Base-by-base conservation (phyloP, 148 eudicot genomes). In the Chenopodium formosanum region DNA sequence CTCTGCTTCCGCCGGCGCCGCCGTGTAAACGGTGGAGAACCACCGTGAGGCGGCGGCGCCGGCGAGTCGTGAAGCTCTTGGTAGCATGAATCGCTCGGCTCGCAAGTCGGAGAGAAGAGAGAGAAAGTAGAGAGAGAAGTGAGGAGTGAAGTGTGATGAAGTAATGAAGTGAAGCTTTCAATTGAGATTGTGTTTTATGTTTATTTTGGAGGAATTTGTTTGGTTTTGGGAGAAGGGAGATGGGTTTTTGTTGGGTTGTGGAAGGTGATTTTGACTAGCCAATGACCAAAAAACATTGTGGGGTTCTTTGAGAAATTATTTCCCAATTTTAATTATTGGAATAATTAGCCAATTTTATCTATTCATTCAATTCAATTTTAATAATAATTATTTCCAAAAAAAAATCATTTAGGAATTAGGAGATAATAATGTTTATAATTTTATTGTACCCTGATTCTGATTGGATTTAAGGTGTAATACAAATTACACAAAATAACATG, bases 81-180 rank as follows among this genome's bases (percentile, higher is more conserved):
- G 83, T 63, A 89, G 85, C 80, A 92, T 66, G 91, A 92, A 32
- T 92, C 86, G 90, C 84, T 89, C 87, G 90, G 85, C 29, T 87
- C 65, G 87, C 88, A 84, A 80, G 85, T 87, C 85, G 79, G 82
- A 78, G 82, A 80, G 72, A 52, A 16, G 67, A 32, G 67, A 20
- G 68, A 19, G 70, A 9, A 22, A 60, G n/a, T 5, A 23, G 22
- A 23, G n/a, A 60, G 20, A 12, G 60, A 16, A 56, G 22, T 17
- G 62, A 56, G 14, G 53, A 50, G 77, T 40, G 44, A 40, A 40
- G 44, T 40, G 44, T 6, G 44, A 40, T 40, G 44, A 40, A 40
- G 44, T 40, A 47, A 47, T n/a, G 10, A 17, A 72, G 75, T 72
- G 75, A 72, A 72, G 79, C 12, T 23, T 12, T 40, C 44, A 40